Evolutionary conservation across 495 filamentous ascomycete species (phyloP).

Genomic region (Chaetomium tenue): DNA sequence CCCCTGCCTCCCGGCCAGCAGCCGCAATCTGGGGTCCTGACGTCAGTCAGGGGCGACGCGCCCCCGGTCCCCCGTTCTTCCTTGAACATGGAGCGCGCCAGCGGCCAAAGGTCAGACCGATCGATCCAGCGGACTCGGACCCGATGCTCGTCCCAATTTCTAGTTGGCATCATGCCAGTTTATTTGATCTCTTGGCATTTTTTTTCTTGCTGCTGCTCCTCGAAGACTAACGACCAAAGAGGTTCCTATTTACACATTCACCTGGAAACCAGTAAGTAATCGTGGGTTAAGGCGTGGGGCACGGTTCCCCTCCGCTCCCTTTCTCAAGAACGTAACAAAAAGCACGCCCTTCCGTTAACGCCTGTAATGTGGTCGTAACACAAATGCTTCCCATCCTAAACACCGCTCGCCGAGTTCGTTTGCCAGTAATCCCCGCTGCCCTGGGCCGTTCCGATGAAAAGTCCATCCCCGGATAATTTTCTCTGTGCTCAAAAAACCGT

Average conservation of each 20-base stretch:
- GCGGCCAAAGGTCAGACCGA: background rate
- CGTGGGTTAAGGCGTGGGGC: background rate
- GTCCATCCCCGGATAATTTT: conserved; percentile 1
- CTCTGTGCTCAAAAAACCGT: conserved; percentile 5
- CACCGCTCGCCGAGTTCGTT: conserved; percentile 7
- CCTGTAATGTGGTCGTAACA: conserved; percentile 8
- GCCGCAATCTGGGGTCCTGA: background rate
- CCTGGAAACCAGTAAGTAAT: background rate
- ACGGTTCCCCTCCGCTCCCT: background rate
- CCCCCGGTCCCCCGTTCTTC: background rate
- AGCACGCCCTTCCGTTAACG: conserved; percentile 9
- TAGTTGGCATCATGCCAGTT: background rate
- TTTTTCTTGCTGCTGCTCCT: background rate
- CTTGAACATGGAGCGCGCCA: background rate
- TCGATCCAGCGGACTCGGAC: background rate
- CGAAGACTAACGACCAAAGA: conserved; percentile 5
- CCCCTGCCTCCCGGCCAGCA: background rate
- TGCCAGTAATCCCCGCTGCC: conserved; percentile 10
- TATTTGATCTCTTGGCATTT: conserved; percentile 10
- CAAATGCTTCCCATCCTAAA: conserved; percentile 14
- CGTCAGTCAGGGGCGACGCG: conserved; percentile 5
- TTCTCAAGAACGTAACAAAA: background rate
- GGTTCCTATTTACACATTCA: conserved; percentile 8
- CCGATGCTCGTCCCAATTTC: background rate
- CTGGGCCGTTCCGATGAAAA: background rate